Evolutionary conservation across 805 yeast species (phyloP), one percentile per base, ranked within the genome.

Genomic region (Komagataella pseudopastoris): DNA sequence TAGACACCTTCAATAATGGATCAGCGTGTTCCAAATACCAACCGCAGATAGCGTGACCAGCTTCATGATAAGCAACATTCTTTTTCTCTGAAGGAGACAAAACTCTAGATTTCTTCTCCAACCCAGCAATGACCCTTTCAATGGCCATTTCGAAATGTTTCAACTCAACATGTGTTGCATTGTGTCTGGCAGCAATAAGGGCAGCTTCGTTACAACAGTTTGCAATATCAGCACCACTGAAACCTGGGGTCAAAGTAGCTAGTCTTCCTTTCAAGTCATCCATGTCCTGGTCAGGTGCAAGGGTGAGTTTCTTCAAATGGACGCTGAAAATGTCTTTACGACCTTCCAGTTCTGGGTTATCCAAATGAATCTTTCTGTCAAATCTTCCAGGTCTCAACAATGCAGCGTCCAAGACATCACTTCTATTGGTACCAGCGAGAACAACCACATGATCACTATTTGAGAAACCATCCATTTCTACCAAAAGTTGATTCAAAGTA

Each of bases 41-140:
- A 10, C 99, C 99, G 67, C 98, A 90, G 54, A 93, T 80, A 8
- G 99, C 99, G 68, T 95, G 99, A 3, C 99, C 99, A 3, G 99
- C 99, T 67, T 93, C 99, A 64, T 95, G 99, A 61, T 85, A 93
- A 0, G 99, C 99, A 52, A 95, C 96, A 23, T 88, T 81, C 55
- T 74, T 80, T 69, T 89, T 88, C 63, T 95, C 98, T 54, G 85
- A 90, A 1, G 88, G 84, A 2, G 88, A 80, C 54, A 95, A 72
- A 12, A 93, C 77, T 61, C 85, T 83, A 14, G 90, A 78, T 68
- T 88, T 91, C 74, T 87, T 87, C 67, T 91, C 98, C 55, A 93
- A 72, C 44, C 99, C 99, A 36, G 95, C 97, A 67, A 90, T 87
- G 46, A 91, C 97, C 63, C 99, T 81, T 69, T 95, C 99, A 58